Evolutionary conservation across 768 basidiomycete genomes (phyloP).

Genomic region (Serendipita sp.): DNA sequence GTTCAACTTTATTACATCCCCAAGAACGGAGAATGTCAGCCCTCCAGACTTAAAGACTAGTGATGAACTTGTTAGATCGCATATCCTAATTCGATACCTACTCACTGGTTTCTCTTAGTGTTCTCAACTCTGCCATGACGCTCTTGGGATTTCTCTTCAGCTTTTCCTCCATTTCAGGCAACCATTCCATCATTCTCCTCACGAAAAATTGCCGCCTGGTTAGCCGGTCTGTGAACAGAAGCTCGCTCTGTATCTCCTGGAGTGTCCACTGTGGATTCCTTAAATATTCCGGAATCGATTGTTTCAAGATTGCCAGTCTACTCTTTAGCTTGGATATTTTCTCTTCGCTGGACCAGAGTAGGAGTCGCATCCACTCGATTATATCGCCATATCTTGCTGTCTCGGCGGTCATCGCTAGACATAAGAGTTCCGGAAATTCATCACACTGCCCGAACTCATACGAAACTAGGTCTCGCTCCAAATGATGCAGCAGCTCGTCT

Average conservation of each 20-base stretch:
- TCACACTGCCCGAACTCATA: slow-evolving; percentile 54
- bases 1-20: slow-evolving; percentile 54
- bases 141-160: slow-evolving; percentile 56
- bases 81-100: slow-evolving; percentile 7
- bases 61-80: background rate
- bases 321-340: slow-evolving; percentile 46
- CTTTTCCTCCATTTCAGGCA: slow-evolving; percentile 54
- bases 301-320: slow-evolving; percentile 71
- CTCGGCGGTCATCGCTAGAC: slow-evolving; percentile 74
- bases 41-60: slow-evolving; percentile 74
- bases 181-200: slow-evolving; percentile 58
- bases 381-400: slow-evolving; percentile 60
- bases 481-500: slow-evolving; percentile 78
- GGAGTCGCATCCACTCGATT: slow-evolving; percentile 70
- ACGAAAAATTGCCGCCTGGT: slow-evolving; percentile 52
- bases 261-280: slow-evolving; percentile 73
- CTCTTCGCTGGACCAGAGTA: slow-evolving; percentile 60
- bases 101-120: slow-evolving; percentile 52
- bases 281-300: slow-evolving; percentile 84
- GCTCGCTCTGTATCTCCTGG: slow-evolving; percentile 46
- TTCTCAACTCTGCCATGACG: slow-evolving; percentile 60
- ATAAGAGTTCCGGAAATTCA: slow-evolving; percentile 60
- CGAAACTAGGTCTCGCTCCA: slow-evolving; percentile 81
- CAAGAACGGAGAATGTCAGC: slow-evolving; percentile 79
- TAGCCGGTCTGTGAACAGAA: slow-evolving; percentile 53